These are phyloP conservation scores for Paulownia fortunei DNA, from an alignment of 257 asterid species.

Conservation along the genomic window DNA sequence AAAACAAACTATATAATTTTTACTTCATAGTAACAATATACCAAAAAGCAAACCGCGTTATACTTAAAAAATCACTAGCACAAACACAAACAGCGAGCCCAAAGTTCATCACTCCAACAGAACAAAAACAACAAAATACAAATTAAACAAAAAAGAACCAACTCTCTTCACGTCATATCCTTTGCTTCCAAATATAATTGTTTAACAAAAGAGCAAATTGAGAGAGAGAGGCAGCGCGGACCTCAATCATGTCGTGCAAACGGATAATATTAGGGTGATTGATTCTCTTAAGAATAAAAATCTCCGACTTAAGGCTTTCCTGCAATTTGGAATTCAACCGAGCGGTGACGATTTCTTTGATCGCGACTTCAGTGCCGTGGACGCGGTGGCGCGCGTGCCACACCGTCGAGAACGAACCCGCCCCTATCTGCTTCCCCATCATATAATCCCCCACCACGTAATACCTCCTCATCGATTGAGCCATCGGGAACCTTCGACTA, in stretches of 20 bases:
- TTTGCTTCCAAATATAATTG: not conserved
- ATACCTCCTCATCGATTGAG: slow-evolving; percentile 59
- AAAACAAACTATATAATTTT: slow-evolving; percentile 4
- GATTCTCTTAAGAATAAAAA: slow-evolving; percentile 75
- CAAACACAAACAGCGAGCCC: slow-evolving; percentile 7
- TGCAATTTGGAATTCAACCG: slow-evolving; percentile 71
- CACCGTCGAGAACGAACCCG: slow-evolving; percentile 93
- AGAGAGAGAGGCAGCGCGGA: slow-evolving; percentile 27
- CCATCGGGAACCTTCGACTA: slow-evolving; percentile 46
- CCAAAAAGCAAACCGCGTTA: slow-evolving; percentile 1
- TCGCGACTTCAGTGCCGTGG: slow-evolving; percentile 86
- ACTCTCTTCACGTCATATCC: not conserved
- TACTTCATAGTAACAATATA: slow-evolving; percentile 2
- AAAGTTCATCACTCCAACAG: slow-evolving; percentile 21
- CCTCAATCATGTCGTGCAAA: slow-evolving; percentile 97
- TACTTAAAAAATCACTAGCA: not conserved
- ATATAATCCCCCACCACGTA: slow-evolving; percentile 77
- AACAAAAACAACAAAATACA: not conserved
- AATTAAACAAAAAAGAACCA: slow-evolving; percentile 25
- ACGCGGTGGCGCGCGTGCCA: slow-evolving; percentile 94
- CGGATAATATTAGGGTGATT: slow-evolving; percentile 93
- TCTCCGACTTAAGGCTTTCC: slow-evolving; percentile 88
- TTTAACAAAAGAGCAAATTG: not conserved
- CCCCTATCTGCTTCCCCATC: slow-evolving; percentile 80
- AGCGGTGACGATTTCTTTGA: slow-evolving; percentile 77